These are phyloP conservation scores for Candida gigantensis DNA, from an alignment of 1,139 yeast genomes.

Conservation along the genomic window DNA sequence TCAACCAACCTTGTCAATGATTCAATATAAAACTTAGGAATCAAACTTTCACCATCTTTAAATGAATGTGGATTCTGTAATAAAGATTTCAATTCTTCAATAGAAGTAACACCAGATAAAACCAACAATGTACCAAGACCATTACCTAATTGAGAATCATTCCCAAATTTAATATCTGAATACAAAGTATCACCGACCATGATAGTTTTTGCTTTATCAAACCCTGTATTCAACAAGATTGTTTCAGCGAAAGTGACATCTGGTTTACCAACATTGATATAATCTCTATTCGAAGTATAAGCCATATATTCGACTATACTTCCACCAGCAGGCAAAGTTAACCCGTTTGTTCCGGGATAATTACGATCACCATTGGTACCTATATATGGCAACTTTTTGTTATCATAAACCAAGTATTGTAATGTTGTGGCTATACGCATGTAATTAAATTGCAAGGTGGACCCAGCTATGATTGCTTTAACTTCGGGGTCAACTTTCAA, in stretches of 20 bases:
- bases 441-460: slow-evolving; percentile 39
- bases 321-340: slow-evolving; percentile 45
- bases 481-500: slow-evolving; percentile 44
- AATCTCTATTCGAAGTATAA: slow-evolving; percentile 35
- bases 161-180: slow-evolving; percentile 47
- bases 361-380: slow-evolving; percentile 44
- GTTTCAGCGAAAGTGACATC: slow-evolving; percentile 25
- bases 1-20: slow-evolving; percentile 32
- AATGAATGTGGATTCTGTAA: slow-evolving; percentile 14
- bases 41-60: slow-evolving; percentile 21
- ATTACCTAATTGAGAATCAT: slow-evolving; percentile 38
- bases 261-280: slow-evolving; percentile 43
- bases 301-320: slow-evolving; percentile 41
- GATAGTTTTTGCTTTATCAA: slow-evolving; percentile 29
- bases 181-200: slow-evolving; percentile 48
- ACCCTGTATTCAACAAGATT: slow-evolving; percentile 28
- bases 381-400: slow-evolving; percentile 37
- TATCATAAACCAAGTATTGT: slow-evolving; percentile 37
- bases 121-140: slow-evolving; percentile 37
- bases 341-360: slow-evolving; percentile 43
- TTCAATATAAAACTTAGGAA: slow-evolving; percentile 32
- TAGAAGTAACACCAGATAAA: slow-evolving; percentile 38
- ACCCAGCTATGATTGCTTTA: slow-evolving; percentile 43
- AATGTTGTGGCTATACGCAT: slow-evolving; percentile 40
- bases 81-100: slow-evolving; percentile 17